Conservation (phyloP, 768 basidiomycete genomes). For the Tremella fuciformis region DNA sequence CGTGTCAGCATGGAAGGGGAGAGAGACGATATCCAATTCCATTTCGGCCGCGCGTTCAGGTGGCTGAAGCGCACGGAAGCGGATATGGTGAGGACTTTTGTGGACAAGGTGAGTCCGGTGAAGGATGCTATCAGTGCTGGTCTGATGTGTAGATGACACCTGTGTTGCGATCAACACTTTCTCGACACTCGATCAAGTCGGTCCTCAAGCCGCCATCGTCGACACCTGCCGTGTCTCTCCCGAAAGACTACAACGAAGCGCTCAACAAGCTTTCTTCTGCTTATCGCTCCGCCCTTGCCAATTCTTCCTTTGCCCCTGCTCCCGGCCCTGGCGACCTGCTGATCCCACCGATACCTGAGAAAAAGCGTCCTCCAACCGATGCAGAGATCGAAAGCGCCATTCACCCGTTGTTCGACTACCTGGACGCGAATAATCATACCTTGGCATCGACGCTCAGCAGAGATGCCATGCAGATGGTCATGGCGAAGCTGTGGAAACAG, state of each 20-base stretch:
- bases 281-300: slow-evolving; percentile 64
- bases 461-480: slow-evolving; percentile 81
- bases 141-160: slow-evolving; percentile 73
- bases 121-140: not conserved
- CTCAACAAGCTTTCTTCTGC: slow-evolving; percentile 77
- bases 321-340: slow-evolving; percentile 27
- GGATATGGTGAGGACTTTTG: slow-evolving; percentile 93
- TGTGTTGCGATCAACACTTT: slow-evolving; percentile 82
- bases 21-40: slow-evolving; percentile 96
- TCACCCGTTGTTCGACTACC: slow-evolving; percentile 86
- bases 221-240: slow-evolving; percentile 35
- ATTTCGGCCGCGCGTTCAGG: slow-evolving; percentile 92
- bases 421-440: slow-evolving; percentile 86
- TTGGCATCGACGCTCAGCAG: slow-evolving; percentile 83
- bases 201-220: slow-evolving; percentile 62
- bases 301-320: slow-evolving; percentile 7
- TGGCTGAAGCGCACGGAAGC: slow-evolving; percentile 80
- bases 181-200: slow-evolving; percentile 69
- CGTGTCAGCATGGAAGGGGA: slow-evolving; percentile 98
- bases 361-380: slow-evolving; percentile 62
- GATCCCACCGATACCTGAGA: slow-evolving; percentile 33
- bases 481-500: slow-evolving; percentile 94
- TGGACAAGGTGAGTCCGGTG: slow-evolving; percentile 74
- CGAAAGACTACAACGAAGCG: slow-evolving; percentile 79
- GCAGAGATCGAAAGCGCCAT: slow-evolving; percentile 93